A percentile compares a stretch with the other conserved stretches of the same genome.
These are phyloP conservation scores for Nyssa sinensis DNA, from an alignment of 148 eudicot genomes.

Conservation along the genomic window DNA sequence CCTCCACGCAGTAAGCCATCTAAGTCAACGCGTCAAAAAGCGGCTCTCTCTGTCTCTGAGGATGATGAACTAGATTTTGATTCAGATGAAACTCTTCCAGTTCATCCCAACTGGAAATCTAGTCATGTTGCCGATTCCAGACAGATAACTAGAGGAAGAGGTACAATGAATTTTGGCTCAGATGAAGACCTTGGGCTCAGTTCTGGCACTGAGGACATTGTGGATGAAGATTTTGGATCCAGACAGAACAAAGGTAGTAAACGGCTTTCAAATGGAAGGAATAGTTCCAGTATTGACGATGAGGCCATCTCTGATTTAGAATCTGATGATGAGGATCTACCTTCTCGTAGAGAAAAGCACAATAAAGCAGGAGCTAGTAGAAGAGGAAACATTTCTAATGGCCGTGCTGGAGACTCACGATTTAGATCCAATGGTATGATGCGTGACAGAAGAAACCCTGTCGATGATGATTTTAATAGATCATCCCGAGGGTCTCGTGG, in stretches of 20 bases:
- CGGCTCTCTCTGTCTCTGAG: conserved; percentile 37
- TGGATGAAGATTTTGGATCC: conserved; percentile 27
- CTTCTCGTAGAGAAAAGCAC: conserved; percentile 7
- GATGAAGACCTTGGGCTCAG: conserved; percentile 54
- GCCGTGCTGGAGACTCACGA: conserved; percentile 23
- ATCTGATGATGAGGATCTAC: conserved; percentile 28
- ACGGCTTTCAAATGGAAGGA: conserved; percentile 26
- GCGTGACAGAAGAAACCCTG: conserved; percentile 15
- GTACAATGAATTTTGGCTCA: conserved; percentile 29
- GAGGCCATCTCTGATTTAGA: conserved; percentile 27
- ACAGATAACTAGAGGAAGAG: conserved; percentile 34
- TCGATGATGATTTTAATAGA: conserved; percentile 24
- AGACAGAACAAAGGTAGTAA: conserved; percentile 24
- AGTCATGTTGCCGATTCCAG: conserved; percentile 61
- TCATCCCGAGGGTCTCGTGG: conserved; percentile 33
- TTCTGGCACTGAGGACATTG: conserved; percentile 53
- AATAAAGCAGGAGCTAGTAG: conserved; percentile 22
- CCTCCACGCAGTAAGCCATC: conserved; percentile 30
- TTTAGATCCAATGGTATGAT: conserved; percentile 15
- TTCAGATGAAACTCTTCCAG: conserved; percentile 73
- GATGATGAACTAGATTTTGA: conserved; percentile 53
- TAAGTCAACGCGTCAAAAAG: conserved; percentile 27
- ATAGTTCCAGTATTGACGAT: conserved; percentile 17
- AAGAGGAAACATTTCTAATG: conserved; percentile 31
- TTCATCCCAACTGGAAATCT: conserved; percentile 72